Evolutionary conservation across 176 grass and related monocot species (phyloP).

Genomic region (Hordeum marinum): DNA sequence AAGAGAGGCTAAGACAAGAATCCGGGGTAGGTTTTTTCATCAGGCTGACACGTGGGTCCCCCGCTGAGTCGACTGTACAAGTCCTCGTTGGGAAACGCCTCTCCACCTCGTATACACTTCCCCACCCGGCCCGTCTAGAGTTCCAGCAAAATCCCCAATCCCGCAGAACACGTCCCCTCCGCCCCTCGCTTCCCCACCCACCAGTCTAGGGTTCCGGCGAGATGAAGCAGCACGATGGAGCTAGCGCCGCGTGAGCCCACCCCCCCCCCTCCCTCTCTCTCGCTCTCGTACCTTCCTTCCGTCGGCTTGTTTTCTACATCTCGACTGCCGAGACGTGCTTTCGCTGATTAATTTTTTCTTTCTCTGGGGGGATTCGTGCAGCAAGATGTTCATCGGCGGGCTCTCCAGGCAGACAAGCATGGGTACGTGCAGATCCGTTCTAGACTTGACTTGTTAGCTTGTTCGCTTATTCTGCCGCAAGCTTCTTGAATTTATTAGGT

Average conservation of each 20-base stretch:
- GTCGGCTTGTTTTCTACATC: background rate
- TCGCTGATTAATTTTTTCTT: background rate
- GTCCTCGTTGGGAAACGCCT: no score
- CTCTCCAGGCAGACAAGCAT: slow-evolving; percentile 72
- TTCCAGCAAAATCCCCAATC: background rate
- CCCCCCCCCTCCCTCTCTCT: no score
- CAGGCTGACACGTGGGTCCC: no score
- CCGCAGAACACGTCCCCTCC: background rate
- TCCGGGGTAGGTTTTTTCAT: no score
- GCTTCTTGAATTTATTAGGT: background rate
- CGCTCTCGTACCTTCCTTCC: background rate
- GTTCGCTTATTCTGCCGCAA: background rate
- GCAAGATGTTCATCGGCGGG: slow-evolving; percentile 90
- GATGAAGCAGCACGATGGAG: background rate
- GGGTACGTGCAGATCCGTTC: slow-evolving; percentile 33
- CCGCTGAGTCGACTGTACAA: no score
- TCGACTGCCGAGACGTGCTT: background rate
- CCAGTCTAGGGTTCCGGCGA: background rate
- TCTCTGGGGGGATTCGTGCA: slow-evolving; percentile 13
- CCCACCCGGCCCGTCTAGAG: no score
- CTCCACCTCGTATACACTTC: no score
- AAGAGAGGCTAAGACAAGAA: no score
- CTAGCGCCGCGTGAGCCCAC: slow-evolving; percentile 68
- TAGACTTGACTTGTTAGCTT: background rate
- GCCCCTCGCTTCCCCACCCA: background rate